A percentile compares a stretch with the other conserved stretches of the same genome.
Conservation (phyloP, 2,329 filamentous ascomycete species). For the Teratosphaeria zuluensis region DNA sequence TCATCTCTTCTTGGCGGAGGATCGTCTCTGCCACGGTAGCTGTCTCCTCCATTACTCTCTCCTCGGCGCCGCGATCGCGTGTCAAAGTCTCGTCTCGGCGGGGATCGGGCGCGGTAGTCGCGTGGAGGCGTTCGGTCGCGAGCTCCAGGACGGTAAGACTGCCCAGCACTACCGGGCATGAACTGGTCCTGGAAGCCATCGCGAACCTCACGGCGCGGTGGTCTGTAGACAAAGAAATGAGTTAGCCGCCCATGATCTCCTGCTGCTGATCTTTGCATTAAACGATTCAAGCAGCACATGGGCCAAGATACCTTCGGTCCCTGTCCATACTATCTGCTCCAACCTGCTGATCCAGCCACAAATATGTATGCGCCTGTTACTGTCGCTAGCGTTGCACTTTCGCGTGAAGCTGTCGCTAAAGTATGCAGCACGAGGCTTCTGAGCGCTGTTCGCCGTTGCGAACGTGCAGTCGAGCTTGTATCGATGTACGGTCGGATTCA, state of each 20-base stretch:
- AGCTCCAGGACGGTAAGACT: slow-evolving; percentile 29
- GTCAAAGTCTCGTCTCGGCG: slow-evolving; percentile 21
- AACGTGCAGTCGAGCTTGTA: neutral
- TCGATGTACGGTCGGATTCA: neutral
- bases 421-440: neutral
- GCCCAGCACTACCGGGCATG: slow-evolving; percentile 22
- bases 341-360: neutral
- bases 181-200: slow-evolving; percentile 22
- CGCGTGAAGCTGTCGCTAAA: neutral
- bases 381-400: neutral
- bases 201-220: neutral
- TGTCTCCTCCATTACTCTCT: slow-evolving; percentile 23
- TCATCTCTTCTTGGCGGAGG: slow-evolving; percentile 9
- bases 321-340: neutral
- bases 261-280: neutral
- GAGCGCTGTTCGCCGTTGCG: neutral
- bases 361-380: neutral
- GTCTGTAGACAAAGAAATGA: neutral
- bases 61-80: neutral
- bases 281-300: neutral
- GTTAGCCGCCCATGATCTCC: neutral
- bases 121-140: slow-evolving; percentile 22
- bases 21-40: slow-evolving; percentile 20
- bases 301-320: slow-evolving; percentile 1
- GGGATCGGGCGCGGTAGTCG: slow-evolving; percentile 40